Conservation (phyloP, 495 filamentous ascomycete genomes). For the Darksidea phi region DNA sequence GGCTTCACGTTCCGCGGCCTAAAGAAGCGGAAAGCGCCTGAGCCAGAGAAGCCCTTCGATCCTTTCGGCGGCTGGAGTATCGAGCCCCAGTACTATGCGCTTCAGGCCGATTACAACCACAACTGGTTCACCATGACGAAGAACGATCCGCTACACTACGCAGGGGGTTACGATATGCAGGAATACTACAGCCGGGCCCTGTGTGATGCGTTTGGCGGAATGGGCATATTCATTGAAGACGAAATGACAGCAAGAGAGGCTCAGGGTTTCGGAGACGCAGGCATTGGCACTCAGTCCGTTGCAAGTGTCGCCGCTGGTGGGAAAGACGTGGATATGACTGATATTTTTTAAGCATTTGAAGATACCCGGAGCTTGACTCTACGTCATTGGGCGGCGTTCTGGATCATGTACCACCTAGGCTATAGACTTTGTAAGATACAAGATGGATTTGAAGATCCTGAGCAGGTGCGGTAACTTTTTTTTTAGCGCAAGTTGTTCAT, state of each 20-base stretch:
- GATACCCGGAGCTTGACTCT: slow-evolving; percentile 27
- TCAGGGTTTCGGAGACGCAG: background rate
- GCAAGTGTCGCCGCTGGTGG: slow-evolving; percentile 10
- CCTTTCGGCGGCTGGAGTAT: slow-evolving; percentile 76
- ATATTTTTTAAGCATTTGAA: slow-evolving; percentile 33
- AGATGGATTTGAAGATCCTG: no score
- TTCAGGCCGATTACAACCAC: slow-evolving; percentile 64
- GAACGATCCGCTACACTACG: slow-evolving; percentile 59
- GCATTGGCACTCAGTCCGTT: slow-evolving; percentile 10
- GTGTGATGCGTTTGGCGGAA: slow-evolving; percentile 84
- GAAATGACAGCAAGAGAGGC: slow-evolving; percentile 57
- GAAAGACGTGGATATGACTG: slow-evolving; percentile 32
- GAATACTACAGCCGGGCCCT: slow-evolving; percentile 79
- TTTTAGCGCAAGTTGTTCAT: no score
- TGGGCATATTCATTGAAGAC: slow-evolving; percentile 80
- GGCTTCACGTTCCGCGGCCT: slow-evolving; percentile 70
- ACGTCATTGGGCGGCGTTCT: slow-evolving; percentile 3
- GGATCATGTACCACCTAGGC: background rate
- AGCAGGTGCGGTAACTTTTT: no score
- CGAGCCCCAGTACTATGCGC: slow-evolving; percentile 63
- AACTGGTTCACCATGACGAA: slow-evolving; percentile 63
- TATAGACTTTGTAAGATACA: no score
- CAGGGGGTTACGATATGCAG: slow-evolving; percentile 76
- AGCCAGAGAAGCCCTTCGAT: slow-evolving; percentile 78
- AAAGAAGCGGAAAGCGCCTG: slow-evolving; percentile 60